phyloP scores from a whole-genome alignment of 2,329 filamentous ascomycete genomes.

The Fragosphaeria purpurea region DNA sequence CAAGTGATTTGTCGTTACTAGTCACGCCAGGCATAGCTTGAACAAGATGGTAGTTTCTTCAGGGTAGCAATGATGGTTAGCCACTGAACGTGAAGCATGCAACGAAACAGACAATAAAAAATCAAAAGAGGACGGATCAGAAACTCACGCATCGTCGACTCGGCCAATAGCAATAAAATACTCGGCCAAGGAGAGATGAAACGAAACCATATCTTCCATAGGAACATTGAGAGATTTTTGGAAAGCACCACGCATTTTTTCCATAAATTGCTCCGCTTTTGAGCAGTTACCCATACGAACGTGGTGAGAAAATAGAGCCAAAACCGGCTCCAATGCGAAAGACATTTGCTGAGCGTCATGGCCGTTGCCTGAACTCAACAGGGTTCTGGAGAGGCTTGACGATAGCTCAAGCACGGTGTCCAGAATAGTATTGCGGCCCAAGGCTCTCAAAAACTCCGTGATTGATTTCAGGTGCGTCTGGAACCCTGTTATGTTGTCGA shows the following conservation, averaged over 20 bases:
- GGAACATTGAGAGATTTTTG: constrained; percentile 23
- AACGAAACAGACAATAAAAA: not conserved
- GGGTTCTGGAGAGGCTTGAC: constrained; percentile 28
- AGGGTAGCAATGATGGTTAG: no score
- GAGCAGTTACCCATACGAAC: constrained; percentile 41
- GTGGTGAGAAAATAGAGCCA: constrained; percentile 43
- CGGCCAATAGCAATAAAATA: constrained; percentile 61
- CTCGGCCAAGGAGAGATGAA: constrained; percentile 64
- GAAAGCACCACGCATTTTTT: constrained; percentile 43
- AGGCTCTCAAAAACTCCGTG: constrained; percentile 40
- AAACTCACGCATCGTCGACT: constrained; percentile 46
- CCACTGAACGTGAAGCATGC: no score
- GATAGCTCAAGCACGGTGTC: constrained; percentile 37
- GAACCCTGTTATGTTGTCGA: constrained; percentile 41
- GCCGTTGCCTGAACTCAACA: not conserved
- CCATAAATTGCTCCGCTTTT: constrained; percentile 44
- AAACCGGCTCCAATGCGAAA: constrained; percentile 34
- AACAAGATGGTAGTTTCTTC: constrained; percentile 7
- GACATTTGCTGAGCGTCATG: constrained; percentile 12
- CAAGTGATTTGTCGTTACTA: not conserved
- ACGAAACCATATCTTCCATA: constrained; percentile 34
- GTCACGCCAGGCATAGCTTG: constrained; percentile 5
- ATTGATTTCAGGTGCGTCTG: constrained; percentile 40
- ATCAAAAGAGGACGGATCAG: not conserved
- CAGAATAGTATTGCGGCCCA: constrained; percentile 37